Base-by-base conservation (phyloP, 2,329 filamentous ascomycete species). In the Zymoseptoria passerinii region DNA sequence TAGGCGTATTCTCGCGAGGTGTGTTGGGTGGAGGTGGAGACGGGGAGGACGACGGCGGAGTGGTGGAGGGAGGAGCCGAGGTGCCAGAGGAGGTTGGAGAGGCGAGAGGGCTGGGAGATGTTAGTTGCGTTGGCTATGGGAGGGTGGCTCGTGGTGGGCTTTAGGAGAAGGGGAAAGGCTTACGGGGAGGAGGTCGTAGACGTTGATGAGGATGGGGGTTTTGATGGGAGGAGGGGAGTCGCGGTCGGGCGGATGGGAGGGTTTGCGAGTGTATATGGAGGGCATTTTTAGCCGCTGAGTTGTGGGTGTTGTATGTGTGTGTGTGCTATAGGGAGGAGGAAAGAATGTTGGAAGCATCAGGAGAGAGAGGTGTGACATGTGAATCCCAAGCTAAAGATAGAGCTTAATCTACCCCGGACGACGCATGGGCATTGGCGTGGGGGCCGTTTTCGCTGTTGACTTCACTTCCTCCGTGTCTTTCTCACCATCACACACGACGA, bases 1-100 rank as follows among this genome's bases (percentile, higher is more conserved):
- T 90, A 95, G 20, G 90, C 90, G 71, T 94, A 95, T 77, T 95
- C 90, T 63, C 80, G 83, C 65, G 86, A 83, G 70, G 86, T 86
- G 73, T 94, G 89, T 48, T 91, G 88, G 56, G 95, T 86, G 55
- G 89, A 90, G 0, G 89, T 89, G 72, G 94, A 81, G 35, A 94
- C 83, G 4, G 86, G 35, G 73, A 94, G 89, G 48, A 91, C 88
- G 56, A 95, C 87, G 55, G 89, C 90, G 0, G 89, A 89, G 72
- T 95, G 90, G 4, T 94, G 81, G 35, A 95, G 83, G 4, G 86
- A 89, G 51, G 86, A 82, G 59, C 90, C 90, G 56, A 92, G 71
- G 19, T 84, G 81, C 90, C 90, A 95, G 28, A 95, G 80, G 10
- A 90, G 67, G 0, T 87, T 85, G n/a, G 89, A 86, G 48, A 94